Evolutionary conservation across 2,329 filamentous ascomycete genomes (phyloP).

Genomic region (Penicillium sclerotigenum): DNA sequence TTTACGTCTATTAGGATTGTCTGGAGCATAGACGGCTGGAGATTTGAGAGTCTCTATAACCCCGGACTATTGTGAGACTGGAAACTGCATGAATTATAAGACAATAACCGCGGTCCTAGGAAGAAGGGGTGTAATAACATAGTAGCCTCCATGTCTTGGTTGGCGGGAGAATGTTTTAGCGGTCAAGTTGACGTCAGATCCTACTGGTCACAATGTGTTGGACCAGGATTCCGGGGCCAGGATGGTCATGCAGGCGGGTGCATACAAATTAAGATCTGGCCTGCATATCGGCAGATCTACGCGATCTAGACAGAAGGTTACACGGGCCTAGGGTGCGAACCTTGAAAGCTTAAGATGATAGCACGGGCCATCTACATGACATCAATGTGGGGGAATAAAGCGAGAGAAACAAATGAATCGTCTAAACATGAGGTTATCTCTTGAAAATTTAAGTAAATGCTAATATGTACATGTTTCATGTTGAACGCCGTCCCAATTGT

Average conservation of each 20-base stretch:
- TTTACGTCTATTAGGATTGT: too few relatives aligned
- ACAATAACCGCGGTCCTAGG: background rate
- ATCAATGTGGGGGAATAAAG: background rate
- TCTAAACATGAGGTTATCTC: conserved; percentile 1
- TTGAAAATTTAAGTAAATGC: conserved; percentile 8
- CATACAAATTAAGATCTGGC: background rate
- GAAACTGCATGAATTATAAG: background rate
- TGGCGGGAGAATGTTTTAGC: background rate
- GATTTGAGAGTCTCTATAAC: background rate
- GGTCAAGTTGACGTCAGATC: background rate
- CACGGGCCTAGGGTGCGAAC: background rate
- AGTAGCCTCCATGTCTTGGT: background rate
- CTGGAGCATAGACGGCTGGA: background rate
- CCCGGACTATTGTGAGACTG: background rate
- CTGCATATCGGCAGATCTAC: background rate
- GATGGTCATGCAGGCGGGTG: background rate
- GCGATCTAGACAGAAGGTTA: background rate
- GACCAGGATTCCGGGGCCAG: background rate
- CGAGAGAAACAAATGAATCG: background rate
- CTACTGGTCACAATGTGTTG: background rate
- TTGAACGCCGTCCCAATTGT: conserved; percentile 5
- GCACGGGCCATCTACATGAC: background rate
- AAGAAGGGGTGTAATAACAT: background rate
- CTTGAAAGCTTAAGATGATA: background rate
- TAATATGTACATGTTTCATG: conserved; percentile 8